Percentiles rank a stretch among this genome's conserved stretches.
These are phyloP conservation scores for Cichorium intybus DNA, from an alignment of 140 eudicot species.

Conservation along the genomic window DNA sequence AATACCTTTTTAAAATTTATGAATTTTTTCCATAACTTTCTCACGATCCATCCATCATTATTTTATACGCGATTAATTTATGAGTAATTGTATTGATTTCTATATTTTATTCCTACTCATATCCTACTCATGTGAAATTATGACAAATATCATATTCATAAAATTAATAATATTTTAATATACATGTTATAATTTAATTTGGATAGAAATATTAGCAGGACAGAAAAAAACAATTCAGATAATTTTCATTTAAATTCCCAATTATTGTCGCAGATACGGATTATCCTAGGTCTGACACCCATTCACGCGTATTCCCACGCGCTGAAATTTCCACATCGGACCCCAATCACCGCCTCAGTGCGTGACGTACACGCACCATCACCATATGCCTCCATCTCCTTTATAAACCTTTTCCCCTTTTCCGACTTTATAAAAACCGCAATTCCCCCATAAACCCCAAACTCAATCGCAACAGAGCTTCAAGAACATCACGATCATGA, in stretches of 20 bases:
- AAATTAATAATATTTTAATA: too few species aligned
- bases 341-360: conserved; percentile 16
- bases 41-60: background rate
- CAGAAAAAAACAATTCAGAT: too few species aligned
- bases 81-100: too few species aligned
- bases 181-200: too few species aligned
- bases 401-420: conserved; percentile 7
- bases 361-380: conserved; percentile 25
- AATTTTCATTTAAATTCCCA: background rate
- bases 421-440: conserved; percentile 11
- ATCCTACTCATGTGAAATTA: too few species aligned
- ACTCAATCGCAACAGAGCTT: background rate
- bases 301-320: conserved; percentile 22
- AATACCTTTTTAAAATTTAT: too few species aligned
- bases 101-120: too few species aligned
- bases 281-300: background rate
- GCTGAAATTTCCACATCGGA: background rate
- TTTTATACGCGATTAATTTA: too few species aligned
- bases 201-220: too few species aligned
- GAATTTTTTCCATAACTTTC: background rate
- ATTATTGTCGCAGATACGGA: background rate
- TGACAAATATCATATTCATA: too few species aligned
- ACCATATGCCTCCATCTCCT: background rate
- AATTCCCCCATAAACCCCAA: conserved; percentile 3
- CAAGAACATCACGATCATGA: conserved; percentile 41